Conservation (phyloP, 2,329 filamentous ascomycete genomes). For the Alternaria triticimaculans region DNA sequence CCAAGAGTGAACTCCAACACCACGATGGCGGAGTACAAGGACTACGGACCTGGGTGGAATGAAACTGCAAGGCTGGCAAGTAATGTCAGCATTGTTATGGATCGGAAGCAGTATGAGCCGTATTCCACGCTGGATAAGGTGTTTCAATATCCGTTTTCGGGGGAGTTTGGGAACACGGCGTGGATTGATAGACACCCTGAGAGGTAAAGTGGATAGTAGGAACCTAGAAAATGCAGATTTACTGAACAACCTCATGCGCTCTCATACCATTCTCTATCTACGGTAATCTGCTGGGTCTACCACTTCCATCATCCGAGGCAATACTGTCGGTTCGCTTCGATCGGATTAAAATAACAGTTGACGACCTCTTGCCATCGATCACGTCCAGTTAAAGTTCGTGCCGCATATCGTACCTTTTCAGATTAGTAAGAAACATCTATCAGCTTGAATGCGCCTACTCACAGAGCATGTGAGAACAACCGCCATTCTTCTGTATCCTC, state of each 20-base stretch:
- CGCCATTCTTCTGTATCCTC: neutral
- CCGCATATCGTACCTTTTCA: neutral
- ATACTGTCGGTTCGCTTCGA: no score
- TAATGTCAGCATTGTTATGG: constrained; percentile 58
- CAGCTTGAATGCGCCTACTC: neutral
- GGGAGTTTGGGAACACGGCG: constrained; percentile 52
- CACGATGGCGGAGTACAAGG: constrained; percentile 63
- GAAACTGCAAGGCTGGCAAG: constrained; percentile 52
- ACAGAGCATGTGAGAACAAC: rapidly evolving
- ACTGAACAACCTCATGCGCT: no score
- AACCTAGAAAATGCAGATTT: no score
- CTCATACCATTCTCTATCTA: no score
- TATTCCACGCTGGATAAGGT: constrained; percentile 33
- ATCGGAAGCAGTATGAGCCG: constrained; percentile 39
- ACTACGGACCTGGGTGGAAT: constrained; percentile 63
- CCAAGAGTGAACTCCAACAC: constrained; percentile 52
- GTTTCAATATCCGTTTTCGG: constrained; percentile 46
- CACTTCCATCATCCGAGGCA: no score
- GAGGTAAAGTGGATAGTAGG: neutral
- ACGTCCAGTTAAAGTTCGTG: no score
- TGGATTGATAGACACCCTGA: constrained; percentile 56
- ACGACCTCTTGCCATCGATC: no score
- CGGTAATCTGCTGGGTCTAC: no score
- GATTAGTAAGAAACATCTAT: neutral
- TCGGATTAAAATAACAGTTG: no score